These are phyloP conservation scores for Erodium moschatum DNA, from an alignment of 441 rosid genomes.

Conservation along the genomic window DNA sequence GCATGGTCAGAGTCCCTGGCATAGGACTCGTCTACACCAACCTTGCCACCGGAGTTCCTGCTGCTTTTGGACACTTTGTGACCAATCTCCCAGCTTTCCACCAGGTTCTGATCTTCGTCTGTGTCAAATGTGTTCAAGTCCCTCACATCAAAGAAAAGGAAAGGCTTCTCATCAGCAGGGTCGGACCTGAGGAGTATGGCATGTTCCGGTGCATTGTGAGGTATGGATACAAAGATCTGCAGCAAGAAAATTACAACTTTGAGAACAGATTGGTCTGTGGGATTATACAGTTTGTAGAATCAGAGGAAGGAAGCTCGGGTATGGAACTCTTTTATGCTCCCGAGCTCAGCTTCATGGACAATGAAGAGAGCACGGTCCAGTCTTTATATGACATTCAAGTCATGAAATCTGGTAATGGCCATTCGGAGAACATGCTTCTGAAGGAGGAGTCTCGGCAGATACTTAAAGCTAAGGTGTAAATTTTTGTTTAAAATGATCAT, in stretches of 20 bases:
- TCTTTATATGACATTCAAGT: constrained; percentile 31
- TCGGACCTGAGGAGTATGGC: constrained; percentile 74
- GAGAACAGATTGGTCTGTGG: constrained; percentile 84
- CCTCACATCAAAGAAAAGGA: constrained; percentile 75
- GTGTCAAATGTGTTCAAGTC: constrained; percentile 86
- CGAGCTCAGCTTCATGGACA: constrained; percentile 27
- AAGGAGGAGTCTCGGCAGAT: constrained; percentile 61
- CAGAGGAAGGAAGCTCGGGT: neutral
- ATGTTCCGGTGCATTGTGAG: constrained; percentile 90
- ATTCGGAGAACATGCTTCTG: constrained; percentile 26
- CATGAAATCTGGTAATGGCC: constrained; percentile 15
- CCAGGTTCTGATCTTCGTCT: constrained; percentile 72
- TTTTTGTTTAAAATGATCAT: too few species aligned
- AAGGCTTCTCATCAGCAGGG: constrained; percentile 83
- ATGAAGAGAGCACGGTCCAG: neutral
- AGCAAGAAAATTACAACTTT: constrained; percentile 84
- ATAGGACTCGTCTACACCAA: constrained; percentile 84
- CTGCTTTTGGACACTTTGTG: constrained; percentile 86
- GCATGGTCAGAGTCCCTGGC: constrained; percentile 85
- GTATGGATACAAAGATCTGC: constrained; percentile 97
- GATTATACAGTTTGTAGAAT: constrained; percentile 21
- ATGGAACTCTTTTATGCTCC: neutral
- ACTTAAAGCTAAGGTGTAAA: constrained; percentile 34
- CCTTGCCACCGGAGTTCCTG: constrained; percentile 84
- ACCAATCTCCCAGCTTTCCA: constrained; percentile 97